Percentiles rank a stretch among this genome's conserved stretches.
phyloP scores from a whole-genome alignment of 352 stramenopile species.

The Phytophthora capsici region DNA sequence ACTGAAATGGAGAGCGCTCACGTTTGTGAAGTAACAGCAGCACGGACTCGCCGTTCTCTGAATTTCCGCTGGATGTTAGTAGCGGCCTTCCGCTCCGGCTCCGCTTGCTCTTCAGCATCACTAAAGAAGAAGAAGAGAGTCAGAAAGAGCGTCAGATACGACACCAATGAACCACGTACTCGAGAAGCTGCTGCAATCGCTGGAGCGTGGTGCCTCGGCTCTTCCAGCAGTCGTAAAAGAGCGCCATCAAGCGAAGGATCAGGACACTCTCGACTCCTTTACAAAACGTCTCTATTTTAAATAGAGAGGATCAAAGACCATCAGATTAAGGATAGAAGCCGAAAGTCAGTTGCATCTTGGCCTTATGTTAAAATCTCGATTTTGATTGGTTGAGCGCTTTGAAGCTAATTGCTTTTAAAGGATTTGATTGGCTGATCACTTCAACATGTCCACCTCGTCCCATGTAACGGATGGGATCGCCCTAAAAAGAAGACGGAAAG shows the following conservation, averaged over 20 bases:
- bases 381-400: too few relatives aligned
- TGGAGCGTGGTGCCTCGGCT: conserved; percentile 51
- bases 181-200: conserved; percentile 54
- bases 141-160: conserved; percentile 5
- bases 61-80: conserved; percentile 73
- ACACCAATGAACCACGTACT: conserved; percentile 33
- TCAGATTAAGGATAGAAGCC: too few relatives aligned
- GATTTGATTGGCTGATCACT: conserved; percentile 29
- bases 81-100: conserved; percentile 44
- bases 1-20: conserved; percentile 15
- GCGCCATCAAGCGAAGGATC: conserved; percentile 43
- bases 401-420: background rate
- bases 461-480: conserved; percentile 38
- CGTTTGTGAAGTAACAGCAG: conserved; percentile 44
- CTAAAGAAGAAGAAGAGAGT: conserved; percentile 23
- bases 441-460: conserved; percentile 31
- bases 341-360: too few relatives aligned
- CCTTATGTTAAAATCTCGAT: too few relatives aligned
- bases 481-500: conserved; percentile 14
- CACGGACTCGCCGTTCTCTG: conserved; percentile 58
- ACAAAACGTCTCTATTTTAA: background rate
- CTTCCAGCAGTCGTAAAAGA: conserved; percentile 75
- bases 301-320: conserved; percentile 4
- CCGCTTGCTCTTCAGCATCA: conserved; percentile 54
- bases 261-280: background rate